A percentile compares a stretch with the other conserved stretches of the same genome.
Evolutionary conservation across 768 basidiomycete genomes (phyloP).

Genomic region (Macrolepiota albuminosa): DNA sequence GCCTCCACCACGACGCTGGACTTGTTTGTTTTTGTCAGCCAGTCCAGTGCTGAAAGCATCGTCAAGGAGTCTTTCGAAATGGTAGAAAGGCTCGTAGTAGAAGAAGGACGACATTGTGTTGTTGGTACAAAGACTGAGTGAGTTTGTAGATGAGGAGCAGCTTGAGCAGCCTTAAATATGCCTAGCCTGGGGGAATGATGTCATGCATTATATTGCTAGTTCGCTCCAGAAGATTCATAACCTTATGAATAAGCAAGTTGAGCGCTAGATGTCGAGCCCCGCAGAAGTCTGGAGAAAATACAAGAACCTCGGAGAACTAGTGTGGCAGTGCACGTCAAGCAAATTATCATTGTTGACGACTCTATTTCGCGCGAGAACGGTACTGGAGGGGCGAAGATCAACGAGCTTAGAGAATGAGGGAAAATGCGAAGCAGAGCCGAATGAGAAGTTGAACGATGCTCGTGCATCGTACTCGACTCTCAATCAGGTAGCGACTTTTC

Average conservation of each 20-base stretch:
- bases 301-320: background rate
- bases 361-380: too few relatives aligned
- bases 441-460: too few relatives aligned
- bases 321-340: background rate
- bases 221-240: background rate
- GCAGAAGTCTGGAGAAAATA: background rate
- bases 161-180: background rate
- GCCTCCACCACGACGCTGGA: constrained; percentile 4
- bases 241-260: background rate
- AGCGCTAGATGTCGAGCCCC: background rate
- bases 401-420: too few relatives aligned
- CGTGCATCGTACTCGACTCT: too few relatives aligned
- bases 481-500: too few relatives aligned
- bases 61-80: constrained; percentile 40
- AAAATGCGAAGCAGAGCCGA: too few relatives aligned
- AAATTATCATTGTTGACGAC: too few relatives aligned
- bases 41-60: constrained; percentile 25
- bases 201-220: background rate
- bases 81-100: constrained; percentile 38
- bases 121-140: background rate
- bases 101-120: constrained; percentile 20
- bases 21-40: background rate
- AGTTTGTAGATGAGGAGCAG: too few relatives aligned
- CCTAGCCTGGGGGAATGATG: background rate
- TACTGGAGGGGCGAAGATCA: too few relatives aligned